Evolutionary conservation across 768 basidiomycete genomes (phyloP).

Genomic region (Lactarius sanguifluus): DNA sequence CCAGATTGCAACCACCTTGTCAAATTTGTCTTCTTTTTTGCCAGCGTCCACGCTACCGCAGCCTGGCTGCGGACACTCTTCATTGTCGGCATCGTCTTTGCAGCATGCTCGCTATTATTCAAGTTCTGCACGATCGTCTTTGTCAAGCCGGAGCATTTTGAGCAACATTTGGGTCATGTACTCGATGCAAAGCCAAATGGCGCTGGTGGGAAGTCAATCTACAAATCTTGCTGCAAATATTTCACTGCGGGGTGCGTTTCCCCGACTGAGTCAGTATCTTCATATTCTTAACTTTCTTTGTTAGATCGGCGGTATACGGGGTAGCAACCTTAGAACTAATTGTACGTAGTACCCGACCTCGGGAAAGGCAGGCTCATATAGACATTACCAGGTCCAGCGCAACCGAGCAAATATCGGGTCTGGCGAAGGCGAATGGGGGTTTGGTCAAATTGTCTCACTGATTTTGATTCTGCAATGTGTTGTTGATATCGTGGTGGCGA

Average conservation of each 20-base stretch:
- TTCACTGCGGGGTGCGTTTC: background rate
- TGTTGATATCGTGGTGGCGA: background rate
- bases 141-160: background rate
- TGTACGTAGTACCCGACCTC: background rate
- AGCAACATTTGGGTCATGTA: background rate
- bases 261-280: background rate
- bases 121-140: conserved; percentile 6
- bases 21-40: conserved; percentile 9
- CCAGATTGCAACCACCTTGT: conserved; percentile 16
- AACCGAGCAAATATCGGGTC: conserved; percentile 7
- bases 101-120: conserved; percentile 8
- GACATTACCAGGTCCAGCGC: conserved; percentile 9
- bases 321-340: conserved; percentile 16
- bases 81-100: conserved; percentile 8
- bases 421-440: conserved; percentile 16
- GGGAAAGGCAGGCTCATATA: background rate
- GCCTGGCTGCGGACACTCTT: conserved; percentile 18
- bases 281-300: background rate
- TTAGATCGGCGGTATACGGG: conserved; percentile 14
- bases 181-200: background rate
- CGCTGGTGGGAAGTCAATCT: no score
- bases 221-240: background rate
- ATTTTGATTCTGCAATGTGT: conserved; percentile 7
- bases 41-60: background rate
- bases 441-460: conserved; percentile 19